Base-by-base conservation (phyloP, 2,329 filamentous ascomycete species). In the Torrubiella hemipterigena region DNA sequence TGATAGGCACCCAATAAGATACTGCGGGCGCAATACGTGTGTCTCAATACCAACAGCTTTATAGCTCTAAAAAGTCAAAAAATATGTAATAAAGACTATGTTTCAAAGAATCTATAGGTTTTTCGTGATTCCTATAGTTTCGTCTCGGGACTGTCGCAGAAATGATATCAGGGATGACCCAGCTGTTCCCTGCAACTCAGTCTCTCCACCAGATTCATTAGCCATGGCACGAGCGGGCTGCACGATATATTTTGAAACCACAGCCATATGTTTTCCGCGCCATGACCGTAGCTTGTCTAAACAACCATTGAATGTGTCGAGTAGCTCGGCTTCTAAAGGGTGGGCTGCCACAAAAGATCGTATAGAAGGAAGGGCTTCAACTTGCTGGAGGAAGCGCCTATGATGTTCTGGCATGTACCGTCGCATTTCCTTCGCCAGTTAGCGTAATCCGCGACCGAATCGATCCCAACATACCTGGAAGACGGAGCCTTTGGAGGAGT, bases 51-150 rank as follows among this genome's bases (percentile, higher is more conserved):
- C n/a, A n/a, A n/a, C n/a, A n/a, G n/a, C n/a, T n/a, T n/a, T n/a
- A n/a, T n/a, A n/a, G n/a, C n/a, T n/a, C n/a, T n/a, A n/a, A n/a
- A n/a, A n/a, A n/a, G n/a, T n/a, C n/a, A n/a, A n/a, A n/a, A n/a
- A n/a, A n/a, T n/a, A n/a, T n/a, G n/a, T n/a, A n/a, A n/a, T n/a
- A n/a, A n/a, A n/a, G n/a, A n/a, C n/a, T n/a, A n/a, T n/a, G n/a
- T n/a, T n/a, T n/a, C n/a, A n/a, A n/a, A n/a, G n/a, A n/a, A n/a
- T n/a, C n/a, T n/a, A n/a, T n/a, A n/a, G n/a, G n/a, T n/a, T n/a
- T n/a, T n/a, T n/a, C n/a, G n/a, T n/a, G n/a, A 48, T 18, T 56
- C 61, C 34, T 4, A 10, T 8, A 61, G 58, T 42, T 52, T 48
- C 29, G 25, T 30, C 5, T 55, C 37, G 40, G 55, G 55, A 30